Base-by-base conservation (phyloP, 257 asterid genomes). In the Verbascum thapsus region DNA sequence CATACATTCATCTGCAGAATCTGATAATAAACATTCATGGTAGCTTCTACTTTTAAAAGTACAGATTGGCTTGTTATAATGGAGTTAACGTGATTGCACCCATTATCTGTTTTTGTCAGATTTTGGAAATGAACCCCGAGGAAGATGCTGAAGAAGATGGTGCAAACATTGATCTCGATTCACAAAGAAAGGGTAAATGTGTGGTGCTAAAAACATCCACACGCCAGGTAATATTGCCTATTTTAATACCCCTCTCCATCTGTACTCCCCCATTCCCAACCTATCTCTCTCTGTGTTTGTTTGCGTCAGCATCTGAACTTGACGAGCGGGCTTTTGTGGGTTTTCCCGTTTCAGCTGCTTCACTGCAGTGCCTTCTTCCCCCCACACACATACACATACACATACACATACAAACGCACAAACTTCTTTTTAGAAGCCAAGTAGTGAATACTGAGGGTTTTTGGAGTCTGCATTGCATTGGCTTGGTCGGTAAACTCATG, bases 141-240 rank as follows among this genome's bases (percentile, higher is more conserved):
- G 99, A 94, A 55, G 99, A 94, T 58, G 97, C 94, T 54, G 99
- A 94, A 74, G 99, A 94, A 75, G 99, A 94, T 71, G 99, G 99
- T 64, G 99, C 96, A 41, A 89, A 90, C 58, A 94, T 94, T 67
- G 97, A 94, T 79, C 97, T 94, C 18, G 99, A 94, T 71, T 90
- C 99, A 5, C 99, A 94, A 69, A 86, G 96, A 79, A 94, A 90
- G 88, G 99, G 97, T 8, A 94, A 94, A 74, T 89, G 99, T 40
- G 99, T 94, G 43, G 99, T 89, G 26, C 82, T 94, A 66, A 94
- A 92, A 81, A 94, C 97, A 54, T 89, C 97, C 42, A 85, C 99
- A 0, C 96, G 99, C 51, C 99, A 94, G 95, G 99, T 94, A 57
- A 58, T 69, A 60, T 13, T 30, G 57, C 66, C 42, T 60, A 54